A percentile compares a stretch with the other conserved stretches of the same genome.
Conservation (phyloP, 2,329 filamentous ascomycete genomes). For the Trichoderma hamatum region DNA sequence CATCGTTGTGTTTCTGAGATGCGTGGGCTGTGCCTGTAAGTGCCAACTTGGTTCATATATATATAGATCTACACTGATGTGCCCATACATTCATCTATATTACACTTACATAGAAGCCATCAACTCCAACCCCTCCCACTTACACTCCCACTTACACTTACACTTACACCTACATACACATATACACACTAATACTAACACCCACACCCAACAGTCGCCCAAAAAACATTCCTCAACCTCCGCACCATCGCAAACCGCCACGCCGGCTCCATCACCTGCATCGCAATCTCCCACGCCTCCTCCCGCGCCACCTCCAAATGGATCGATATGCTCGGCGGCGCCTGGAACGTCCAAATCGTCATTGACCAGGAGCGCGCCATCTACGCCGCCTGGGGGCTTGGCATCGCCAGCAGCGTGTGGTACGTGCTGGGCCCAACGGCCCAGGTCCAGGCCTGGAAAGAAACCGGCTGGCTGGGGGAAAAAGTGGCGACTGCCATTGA, state of each 20-base stretch:
- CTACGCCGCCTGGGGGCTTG: conserved; percentile 63
- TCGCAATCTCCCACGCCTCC: conserved; percentile 64
- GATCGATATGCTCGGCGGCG: conserved; percentile 60
- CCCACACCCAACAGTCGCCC: conserved; percentile 48
- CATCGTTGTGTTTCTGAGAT: conserved; percentile 57
- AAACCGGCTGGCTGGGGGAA: conserved; percentile 58
- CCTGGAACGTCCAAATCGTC: conserved; percentile 59
- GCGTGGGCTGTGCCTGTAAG: conserved; percentile 53
- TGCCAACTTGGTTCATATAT: too few species aligned
- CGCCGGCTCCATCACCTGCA: conserved; percentile 52
- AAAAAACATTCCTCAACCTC: conserved; percentile 60
- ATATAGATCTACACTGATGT: too few species aligned
- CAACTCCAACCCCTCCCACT: not conserved
- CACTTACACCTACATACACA: not conserved
- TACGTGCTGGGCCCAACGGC: conserved; percentile 57
- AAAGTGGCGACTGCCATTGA: conserved; percentile 53
- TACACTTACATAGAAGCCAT: too few species aligned
- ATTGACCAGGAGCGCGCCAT: conserved; percentile 59
- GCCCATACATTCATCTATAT: too few species aligned
- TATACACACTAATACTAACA: not conserved
- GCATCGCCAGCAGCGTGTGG: conserved; percentile 51
- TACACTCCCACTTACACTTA: not conserved
- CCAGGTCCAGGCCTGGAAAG: conserved; percentile 56
- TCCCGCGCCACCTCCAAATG: conserved; percentile 58
- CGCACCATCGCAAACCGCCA: conserved; percentile 58